A percentile compares a stretch with the other conserved stretches of the same genome.
phyloP scores from a whole-genome alignment of 805 yeast species.

The Torulaspora quercuum region DNA sequence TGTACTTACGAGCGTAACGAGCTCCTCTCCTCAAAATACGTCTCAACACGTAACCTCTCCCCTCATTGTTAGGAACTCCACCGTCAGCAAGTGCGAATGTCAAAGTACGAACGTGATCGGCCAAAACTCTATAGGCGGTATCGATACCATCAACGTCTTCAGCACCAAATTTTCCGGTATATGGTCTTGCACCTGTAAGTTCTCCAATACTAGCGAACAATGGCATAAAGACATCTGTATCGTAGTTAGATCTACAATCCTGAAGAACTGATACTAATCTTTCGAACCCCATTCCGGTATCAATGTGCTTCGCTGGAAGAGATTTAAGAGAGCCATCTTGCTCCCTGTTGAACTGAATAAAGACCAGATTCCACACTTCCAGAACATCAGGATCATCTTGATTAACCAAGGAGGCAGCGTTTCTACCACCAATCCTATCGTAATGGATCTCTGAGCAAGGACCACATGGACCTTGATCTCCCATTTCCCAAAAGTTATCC shows the following conservation, averaged over 20 bases:
- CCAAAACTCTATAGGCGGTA: constrained; percentile 96
- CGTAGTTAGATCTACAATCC: constrained; percentile 88
- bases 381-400: constrained; percentile 97
- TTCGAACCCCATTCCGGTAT: constrained; percentile 99
- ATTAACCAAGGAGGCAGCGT: constrained; percentile 86
- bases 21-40: constrained; percentile 98
- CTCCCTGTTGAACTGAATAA: constrained; percentile 95
- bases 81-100: constrained; percentile 97
- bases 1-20: constrained; percentile 91
- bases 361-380: constrained; percentile 97
- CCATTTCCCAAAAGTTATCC: constrained; percentile 99
- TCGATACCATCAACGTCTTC: constrained; percentile 94
- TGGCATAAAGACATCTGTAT: constrained; percentile 94
- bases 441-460: constrained; percentile 98
- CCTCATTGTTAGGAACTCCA: constrained; percentile 98
- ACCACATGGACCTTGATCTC: constrained; percentile 99
- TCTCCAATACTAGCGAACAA: constrained; percentile 82
- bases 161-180: constrained; percentile 87
- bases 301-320: constrained; percentile 92
- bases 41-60: constrained; percentile 97
- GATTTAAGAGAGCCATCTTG: constrained; percentile 73
- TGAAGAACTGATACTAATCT: constrained; percentile 93
- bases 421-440: constrained; percentile 98
- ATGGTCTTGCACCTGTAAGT: constrained; percentile 88
- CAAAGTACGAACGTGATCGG: constrained; percentile 97